Percentiles rank a stretch among this genome's conserved stretches.
Conservation (phyloP, 2,329 filamentous ascomycete species). For the Fusarium sp. region DNA sequence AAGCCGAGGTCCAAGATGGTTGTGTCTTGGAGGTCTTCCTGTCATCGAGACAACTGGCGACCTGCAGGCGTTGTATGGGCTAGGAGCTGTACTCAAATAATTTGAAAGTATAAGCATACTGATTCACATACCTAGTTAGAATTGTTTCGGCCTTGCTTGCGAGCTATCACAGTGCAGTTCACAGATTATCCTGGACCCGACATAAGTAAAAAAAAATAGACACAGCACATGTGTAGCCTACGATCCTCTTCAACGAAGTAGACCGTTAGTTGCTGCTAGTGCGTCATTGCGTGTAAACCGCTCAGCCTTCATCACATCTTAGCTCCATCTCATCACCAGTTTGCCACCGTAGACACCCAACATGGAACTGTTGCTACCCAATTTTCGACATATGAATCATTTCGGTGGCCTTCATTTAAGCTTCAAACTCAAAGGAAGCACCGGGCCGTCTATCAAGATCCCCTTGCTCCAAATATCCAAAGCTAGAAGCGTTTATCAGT, state of each 20-base stretch:
- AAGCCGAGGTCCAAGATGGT: neutral
- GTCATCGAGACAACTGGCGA: neutral
- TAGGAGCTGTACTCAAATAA: neutral
- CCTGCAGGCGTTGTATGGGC: neutral
- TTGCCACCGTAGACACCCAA: conserved; percentile 31
- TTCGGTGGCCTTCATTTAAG: conserved; percentile 6
- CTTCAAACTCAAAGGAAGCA: conserved; percentile 25
- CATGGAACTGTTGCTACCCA: conserved; percentile 5
- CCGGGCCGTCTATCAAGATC: conserved; percentile 16
- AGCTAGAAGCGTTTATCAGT: neutral
- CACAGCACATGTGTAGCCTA: neutral
- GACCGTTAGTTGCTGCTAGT: neutral
- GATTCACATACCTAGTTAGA: neutral
- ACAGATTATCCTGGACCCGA: neutral
- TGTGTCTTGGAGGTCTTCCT: neutral
- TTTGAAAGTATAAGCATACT: neutral
- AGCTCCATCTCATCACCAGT: conserved; percentile 17
- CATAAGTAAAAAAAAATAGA: neutral
- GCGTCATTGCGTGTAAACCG: neutral
- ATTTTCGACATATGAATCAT: conserved; percentile 14
- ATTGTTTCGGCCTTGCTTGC: neutral
- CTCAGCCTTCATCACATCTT: conserved; percentile 4
- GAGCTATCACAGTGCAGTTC: neutral
- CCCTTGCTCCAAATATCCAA: neutral
- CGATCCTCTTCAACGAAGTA: neutral